Evolutionary conservation across 2,329 filamentous ascomycete genomes (phyloP), one percentile per base, ranked within the genome.

Genomic region (Bimuria novae-zelandiae): DNA sequence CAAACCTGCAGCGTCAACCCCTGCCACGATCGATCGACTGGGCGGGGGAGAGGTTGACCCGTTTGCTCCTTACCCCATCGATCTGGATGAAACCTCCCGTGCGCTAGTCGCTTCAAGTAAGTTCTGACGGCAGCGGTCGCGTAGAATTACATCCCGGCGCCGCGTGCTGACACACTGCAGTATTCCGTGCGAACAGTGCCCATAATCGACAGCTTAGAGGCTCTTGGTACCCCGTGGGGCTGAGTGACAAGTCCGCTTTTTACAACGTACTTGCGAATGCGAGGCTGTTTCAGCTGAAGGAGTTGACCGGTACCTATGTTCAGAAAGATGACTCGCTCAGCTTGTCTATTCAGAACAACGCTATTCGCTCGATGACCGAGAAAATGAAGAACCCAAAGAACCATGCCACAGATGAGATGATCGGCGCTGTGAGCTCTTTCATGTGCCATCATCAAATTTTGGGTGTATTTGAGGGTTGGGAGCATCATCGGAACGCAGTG

Each of bases 231-330:
- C 59, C 60, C 1, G 65, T 70, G 8, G 67, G 62, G 3, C 59
- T 71, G 0, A 60, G 39, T 11, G 58, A 59, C 43, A 51, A 58
- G 1, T 53, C 61, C 30, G 49, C 61, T 4, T 71, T 70, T 25
- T 52, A 66, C 39, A 62, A 60, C n/a, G 52, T 65, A 12, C 59
- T 71, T 2, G 54, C 65, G 3, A 70, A 69, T 27, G 67, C 68
- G 7, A 63, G 65, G 7, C 62, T 70, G 19, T 71, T 60, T 22
- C 23, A 65, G 6, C 59, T 60, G 11, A 59, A 65, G 47, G 57
- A 60, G 10, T 56, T 40, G 5, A 44, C 61, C 23, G 64, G 65
- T 7, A 52, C 52, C 12, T 66, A 58, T 30, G 55, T 61, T 1
- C 61, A 60, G 7, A 54, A 60, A 33, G 61, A 68, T 30, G 60